Evolutionary conservation across 352 stramenopile species (phyloP), one percentile per base, ranked within the genome.

Genomic region (Aphanomyces stellatus): DNA sequence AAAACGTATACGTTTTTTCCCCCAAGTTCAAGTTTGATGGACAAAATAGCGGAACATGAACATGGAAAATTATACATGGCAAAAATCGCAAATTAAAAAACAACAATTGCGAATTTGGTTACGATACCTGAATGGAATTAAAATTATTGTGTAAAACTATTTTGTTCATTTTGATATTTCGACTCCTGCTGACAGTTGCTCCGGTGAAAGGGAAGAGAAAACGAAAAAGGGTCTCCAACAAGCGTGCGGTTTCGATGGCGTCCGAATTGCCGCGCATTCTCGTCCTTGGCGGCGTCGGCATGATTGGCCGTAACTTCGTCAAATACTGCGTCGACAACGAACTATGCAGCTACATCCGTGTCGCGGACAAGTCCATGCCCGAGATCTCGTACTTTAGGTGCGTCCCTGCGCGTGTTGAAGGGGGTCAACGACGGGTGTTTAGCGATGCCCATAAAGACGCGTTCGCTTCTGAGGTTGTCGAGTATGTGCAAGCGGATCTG

Each of bases 271-370:
- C 87, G 25, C 78, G 82, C 55, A 83, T 95, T 68, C 71, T 95
- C 67, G 83, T 95, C 71, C 82, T 95, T 25, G 87, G 87, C 48
- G 87, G 87, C 70, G 76, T 79, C 65, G 87, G 87, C 59, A 91
- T 93, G 82, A 88, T 95, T 57, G 87, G 87, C 66, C 82, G 87
- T 70, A 95, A 93, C 78, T 91, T 95, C 51, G 82, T 93, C 53
- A 78, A 92, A 72, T 87, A 80, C 70, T 83, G 83, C 48, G 69
- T 95, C 22, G 81, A 90, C 69, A 72, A 79, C 28, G 81, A 92
- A 53, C 59, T 93, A 15, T 78, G 75, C 53, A 76, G 77, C 10
- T 72, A 73, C 65, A 86, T 95, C 60, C 83, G 85, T 48, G 82
- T 95, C 59, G 83, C 82, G 34, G 87, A 95, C 75, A 95, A 95